Evolutionary conservation across 1,284 basidiomycete species (phyloP), one percentile per base, ranked within the genome.

Genomic region (Moniliophthora roreri): DNA sequence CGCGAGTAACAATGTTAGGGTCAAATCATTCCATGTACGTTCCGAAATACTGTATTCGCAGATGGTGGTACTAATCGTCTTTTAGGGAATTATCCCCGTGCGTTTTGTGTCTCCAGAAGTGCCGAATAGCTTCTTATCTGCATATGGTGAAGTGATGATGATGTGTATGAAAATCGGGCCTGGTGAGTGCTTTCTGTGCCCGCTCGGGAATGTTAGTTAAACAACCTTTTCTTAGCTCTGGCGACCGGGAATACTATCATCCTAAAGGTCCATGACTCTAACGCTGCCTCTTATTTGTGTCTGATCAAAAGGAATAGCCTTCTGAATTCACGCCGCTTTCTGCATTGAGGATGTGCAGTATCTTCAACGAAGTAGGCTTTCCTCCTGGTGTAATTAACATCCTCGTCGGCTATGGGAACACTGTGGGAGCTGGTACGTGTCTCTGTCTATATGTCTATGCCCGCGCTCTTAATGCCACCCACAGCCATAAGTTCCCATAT

Each of bases 241-340:
- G 91, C 92, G 1, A 83, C 85, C 3, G 93, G 93, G 56, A 91
- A 90, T 76, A 76, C 82, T 15, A 75, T 94, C 60, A 76, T 95
- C 55, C 70, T 95, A 60, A 94, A 95, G 63, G 69, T 71, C 48
- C 1, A 40, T 23, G 4, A 28, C 13, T 6, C 15, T 2, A 41
- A 8, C 21, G 10, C 24, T 15, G 38, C 45, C 46, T 94, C 55
- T 70, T 94, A 60, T 93, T 95, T 60, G 66, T 68, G 47, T 5
- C 48, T 16, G 4, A 36, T 10, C 4, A 9, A 3, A 36, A 37
- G 6, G 7, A n/a, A 11, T 45, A 35, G 78, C 88, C 93, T 3
- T 91, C 91, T 38, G 93, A 95, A 69, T 81, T 92, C 61, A 95
- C 93, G 1, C 92, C 93, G 11, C 75, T 95, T 36, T 85, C 88